Percentiles rank a stretch among this genome's conserved stretches.
Conservation (phyloP, 2,329 filamentous ascomycete genomes). For the Hypoxylon sp. region DNA sequence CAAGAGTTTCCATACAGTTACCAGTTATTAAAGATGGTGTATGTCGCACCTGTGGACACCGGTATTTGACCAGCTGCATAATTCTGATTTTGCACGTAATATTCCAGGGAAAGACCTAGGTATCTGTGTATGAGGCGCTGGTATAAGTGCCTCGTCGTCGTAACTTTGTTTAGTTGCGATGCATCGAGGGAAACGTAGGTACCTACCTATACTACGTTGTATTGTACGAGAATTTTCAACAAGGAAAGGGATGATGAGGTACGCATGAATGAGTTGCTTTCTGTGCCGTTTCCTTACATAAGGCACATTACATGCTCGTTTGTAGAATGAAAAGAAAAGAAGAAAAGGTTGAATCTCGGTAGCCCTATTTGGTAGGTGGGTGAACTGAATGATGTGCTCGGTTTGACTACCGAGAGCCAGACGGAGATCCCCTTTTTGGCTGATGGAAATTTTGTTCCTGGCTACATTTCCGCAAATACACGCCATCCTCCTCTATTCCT, state of each 20-base stretch:
- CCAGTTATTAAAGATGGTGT: conserved; percentile 4
- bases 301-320: not conserved
- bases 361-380: conserved; percentile 20
- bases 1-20: conserved; percentile 13
- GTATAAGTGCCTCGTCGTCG: not conserved
- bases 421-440: conserved; percentile 2
- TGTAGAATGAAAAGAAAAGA: not conserved
- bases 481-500: conserved; percentile 4
- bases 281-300: conserved; percentile 13
- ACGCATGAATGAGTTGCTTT: not conserved
- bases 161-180: not conserved
- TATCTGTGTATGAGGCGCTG: too few relatives aligned
- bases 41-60: conserved; percentile 4
- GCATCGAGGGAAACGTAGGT: not conserved
- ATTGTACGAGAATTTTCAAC: not conserved
- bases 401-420: conserved; percentile 5
- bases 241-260: not conserved
- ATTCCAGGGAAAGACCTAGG: not conserved
- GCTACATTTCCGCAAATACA: not conserved
- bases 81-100: not conserved
- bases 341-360: conserved; percentile 13
- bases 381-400: conserved; percentile 6
- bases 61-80: conserved; percentile 20
- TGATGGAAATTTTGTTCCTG: not conserved
- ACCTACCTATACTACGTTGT: conserved; percentile 4